Base-by-base conservation (phyloP, 345 rosid species). In the Schrenkiella parvula region DNA sequence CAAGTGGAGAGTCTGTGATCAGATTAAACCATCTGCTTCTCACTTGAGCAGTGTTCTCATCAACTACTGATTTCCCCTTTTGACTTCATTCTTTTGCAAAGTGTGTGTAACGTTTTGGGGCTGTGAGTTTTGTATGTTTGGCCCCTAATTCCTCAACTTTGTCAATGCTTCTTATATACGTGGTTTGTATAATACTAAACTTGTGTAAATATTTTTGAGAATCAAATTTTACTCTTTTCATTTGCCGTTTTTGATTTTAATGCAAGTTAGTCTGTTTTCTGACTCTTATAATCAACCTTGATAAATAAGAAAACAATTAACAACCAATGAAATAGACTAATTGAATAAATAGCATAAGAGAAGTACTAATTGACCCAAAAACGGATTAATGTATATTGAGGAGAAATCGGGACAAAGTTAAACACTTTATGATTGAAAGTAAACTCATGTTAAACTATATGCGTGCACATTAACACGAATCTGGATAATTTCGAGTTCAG, bases 1-100 rank as follows among this genome's bases (percentile, higher is more conserved):
- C 7, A 89, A 91, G 62, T 91, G 98, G 97, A 81, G 75, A 78
- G 83, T 84, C 68, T 86, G 85, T 57, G 78, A 74, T 38, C 71
- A 77, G 60, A 85, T 93, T 55, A 85, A 83, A 80, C 92, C 87
- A 0, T 89, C 92, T 6, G 96, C 91, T 6, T 51, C 78, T 60
- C 92, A 92, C 84, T 71, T 89, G 75, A 29, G 61, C 52, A 74
- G 73, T 12, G 68, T 66, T 66, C 54, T 74, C 46, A 66, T 74
- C 37, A 38, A 66, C 60, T 58, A 58, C 62, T 74, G 52, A 73
- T 66, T 3, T 47, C 23, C 0, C 5, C 21, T 25, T 39, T 39
- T 51, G 31, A 61, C 61, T 38, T 26, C 68, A 61, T 71, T 71
- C 68, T 50, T 37, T 66, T 39, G 62, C 48, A 39, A 39, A 39